Evolutionary conservation across 805 yeast genomes (phyloP).

Genomic region (Kockiozyma suomiensis): DNA sequence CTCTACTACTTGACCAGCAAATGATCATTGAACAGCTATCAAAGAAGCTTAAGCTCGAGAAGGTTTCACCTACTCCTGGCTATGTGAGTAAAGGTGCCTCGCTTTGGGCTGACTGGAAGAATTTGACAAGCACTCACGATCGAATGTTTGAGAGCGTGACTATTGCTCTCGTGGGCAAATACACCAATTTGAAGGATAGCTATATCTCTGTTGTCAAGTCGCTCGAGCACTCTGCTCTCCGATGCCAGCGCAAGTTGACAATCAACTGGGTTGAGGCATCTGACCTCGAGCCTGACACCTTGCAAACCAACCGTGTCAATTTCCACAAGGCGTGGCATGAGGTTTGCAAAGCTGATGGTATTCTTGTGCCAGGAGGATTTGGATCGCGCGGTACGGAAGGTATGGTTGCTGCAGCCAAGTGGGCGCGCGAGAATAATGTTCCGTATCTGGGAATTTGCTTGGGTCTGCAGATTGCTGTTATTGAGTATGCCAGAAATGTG

Average conservation of each 20-base stretch:
- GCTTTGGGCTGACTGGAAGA: conserved; percentile 76
- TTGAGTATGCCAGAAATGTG: conserved; percentile 84
- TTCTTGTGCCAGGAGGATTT: conserved; percentile 97
- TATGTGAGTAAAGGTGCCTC: conserved; percentile 66
- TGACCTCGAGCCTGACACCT: conserved; percentile 71
- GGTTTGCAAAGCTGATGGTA: conserved; percentile 92
- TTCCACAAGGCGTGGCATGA: conserved; percentile 96
- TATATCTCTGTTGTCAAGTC: conserved; percentile 94
- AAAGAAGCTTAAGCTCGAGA: conserved; percentile 64
- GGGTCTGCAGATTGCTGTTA: conserved; percentile 95
- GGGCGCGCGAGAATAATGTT: conserved; percentile 94
- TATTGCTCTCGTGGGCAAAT: conserved; percentile 96
- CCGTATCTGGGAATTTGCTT: conserved; percentile 97
- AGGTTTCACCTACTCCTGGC: conserved; percentile 51
- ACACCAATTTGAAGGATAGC: conserved; percentile 92
- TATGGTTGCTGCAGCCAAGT: conserved; percentile 93
- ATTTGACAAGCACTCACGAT: conserved; percentile 73
- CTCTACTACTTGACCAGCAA: conserved; percentile 85
- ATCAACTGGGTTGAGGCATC: conserved; percentile 96
- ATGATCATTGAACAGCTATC: conserved; percentile 72
- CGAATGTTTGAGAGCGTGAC: conserved; percentile 82
- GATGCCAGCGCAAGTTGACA: conserved; percentile 77
- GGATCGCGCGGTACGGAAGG: conserved; percentile 98
- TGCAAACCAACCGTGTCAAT: conserved; percentile 61
- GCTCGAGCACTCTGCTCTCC: conserved; percentile 92